phyloP scores from a whole-genome alignment of 139 green algal genomes.

The Ettlia oleoabundans region DNA sequence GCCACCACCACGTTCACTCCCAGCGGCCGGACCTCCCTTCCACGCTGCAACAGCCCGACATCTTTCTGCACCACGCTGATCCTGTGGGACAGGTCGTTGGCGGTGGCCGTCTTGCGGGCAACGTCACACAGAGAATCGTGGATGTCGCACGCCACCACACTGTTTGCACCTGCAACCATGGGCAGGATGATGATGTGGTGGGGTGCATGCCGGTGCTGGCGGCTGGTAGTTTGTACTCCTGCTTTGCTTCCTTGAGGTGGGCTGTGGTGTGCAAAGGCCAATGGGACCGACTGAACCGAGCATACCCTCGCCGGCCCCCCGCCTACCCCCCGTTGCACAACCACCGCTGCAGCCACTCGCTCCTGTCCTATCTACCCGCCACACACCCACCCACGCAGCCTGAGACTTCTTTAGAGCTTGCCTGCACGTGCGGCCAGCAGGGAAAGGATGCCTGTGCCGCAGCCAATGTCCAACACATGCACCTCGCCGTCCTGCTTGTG shows the following conservation, averaged over 20 bases:
- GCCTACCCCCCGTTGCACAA: too few species aligned
- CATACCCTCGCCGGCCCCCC: too few species aligned
- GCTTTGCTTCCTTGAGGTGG: too few species aligned
- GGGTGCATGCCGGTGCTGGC: too few species aligned
- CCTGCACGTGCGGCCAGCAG: slow-evolving; percentile 70
- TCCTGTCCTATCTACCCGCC: too few species aligned
- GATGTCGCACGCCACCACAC: slow-evolving; percentile 69
- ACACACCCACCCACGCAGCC: not conserved
- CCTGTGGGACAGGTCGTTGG: slow-evolving; percentile 49
- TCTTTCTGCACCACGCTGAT: slow-evolving; percentile 62
- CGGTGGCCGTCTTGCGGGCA: slow-evolving; percentile 51
- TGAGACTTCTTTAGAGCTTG: too few species aligned
- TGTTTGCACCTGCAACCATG: slow-evolving; percentile 36
- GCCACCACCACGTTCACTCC: slow-evolving; percentile 76
- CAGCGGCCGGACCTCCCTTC: slow-evolving; percentile 56
- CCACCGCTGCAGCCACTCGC: too few species aligned
- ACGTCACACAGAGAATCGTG: slow-evolving; percentile 44
- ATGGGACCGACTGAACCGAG: too few species aligned
- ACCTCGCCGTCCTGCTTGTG: slow-evolving; percentile 45
- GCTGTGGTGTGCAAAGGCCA: too few species aligned
- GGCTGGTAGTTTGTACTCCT: too few species aligned
- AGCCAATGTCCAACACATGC: slow-evolving; percentile 86
- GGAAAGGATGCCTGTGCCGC: slow-evolving; percentile 78
- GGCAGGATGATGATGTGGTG: too few species aligned
- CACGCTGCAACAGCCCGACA: slow-evolving; percentile 50